Conservation (phyloP, 257 asterid genomes). For the Nicotiana obtusifolia region DNA sequence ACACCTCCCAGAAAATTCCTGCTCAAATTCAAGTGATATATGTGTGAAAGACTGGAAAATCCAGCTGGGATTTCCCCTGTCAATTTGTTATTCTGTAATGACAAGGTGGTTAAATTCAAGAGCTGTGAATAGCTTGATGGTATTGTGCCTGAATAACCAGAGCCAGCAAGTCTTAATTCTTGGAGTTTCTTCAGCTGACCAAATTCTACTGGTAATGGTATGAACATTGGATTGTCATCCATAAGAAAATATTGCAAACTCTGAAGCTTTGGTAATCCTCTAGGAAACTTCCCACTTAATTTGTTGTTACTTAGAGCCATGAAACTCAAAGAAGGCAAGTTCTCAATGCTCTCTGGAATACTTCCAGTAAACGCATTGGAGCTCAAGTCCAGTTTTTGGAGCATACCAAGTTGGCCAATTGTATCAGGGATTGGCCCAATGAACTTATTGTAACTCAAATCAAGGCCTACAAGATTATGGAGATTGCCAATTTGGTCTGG, state of each 20-base stretch:
- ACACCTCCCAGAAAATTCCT: slow-evolving; percentile 63
- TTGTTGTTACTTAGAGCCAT: slow-evolving; percentile 60
- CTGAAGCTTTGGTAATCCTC: slow-evolving; percentile 29
- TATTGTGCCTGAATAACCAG: slow-evolving; percentile 60
- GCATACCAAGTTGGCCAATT: slow-evolving; percentile 39
- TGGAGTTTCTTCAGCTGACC: slow-evolving; percentile 54
- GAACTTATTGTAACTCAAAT: slow-evolving; percentile 58
- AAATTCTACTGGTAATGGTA: slow-evolving; percentile 40
- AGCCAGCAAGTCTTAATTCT: slow-evolving; percentile 66
- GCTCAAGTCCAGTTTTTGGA: slow-evolving; percentile 80
- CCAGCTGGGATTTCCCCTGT: slow-evolving; percentile 60
- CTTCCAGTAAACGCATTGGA: slow-evolving; percentile 55
- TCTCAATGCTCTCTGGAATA: slow-evolving; percentile 39
- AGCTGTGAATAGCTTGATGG: slow-evolving; percentile 51
- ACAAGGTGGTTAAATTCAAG: slow-evolving; percentile 49
- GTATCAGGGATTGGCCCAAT: slow-evolving; percentile 39
- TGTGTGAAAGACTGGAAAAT: slow-evolving; percentile 41
- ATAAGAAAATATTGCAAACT: slow-evolving; percentile 60
- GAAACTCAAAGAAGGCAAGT: slow-evolving; percentile 46
- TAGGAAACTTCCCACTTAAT: slow-evolving; percentile 41
- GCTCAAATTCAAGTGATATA: slow-evolving; percentile 74
- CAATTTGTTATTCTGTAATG: slow-evolving; percentile 60
- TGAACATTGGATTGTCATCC: slow-evolving; percentile 72
- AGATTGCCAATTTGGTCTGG: slow-evolving; percentile 40
- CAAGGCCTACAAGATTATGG: slow-evolving; percentile 49